Conservation (phyloP, 192 early-diverging fungal species). For the Radiomyces spectabilis region DNA sequence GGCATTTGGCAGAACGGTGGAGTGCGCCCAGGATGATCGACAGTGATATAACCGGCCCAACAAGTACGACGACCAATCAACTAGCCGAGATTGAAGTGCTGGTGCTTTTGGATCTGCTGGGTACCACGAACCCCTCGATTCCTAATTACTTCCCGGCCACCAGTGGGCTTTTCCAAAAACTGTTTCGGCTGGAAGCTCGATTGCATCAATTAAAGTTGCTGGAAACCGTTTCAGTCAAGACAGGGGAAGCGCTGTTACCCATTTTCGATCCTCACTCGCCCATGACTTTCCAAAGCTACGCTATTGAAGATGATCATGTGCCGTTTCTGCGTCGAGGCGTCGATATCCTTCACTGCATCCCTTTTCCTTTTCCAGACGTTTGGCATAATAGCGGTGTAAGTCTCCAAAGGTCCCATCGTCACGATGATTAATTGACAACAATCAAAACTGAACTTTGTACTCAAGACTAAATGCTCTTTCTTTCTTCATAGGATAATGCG, state of each 20-base stretch:
- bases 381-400: constrained; percentile 70
- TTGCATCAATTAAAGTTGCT: constrained; percentile 26
- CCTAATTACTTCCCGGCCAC: constrained; percentile 59
- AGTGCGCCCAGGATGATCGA: constrained; percentile 42
- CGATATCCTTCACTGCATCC: constrained; percentile 81
- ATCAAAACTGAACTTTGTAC: too few relatives aligned
- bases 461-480: too few relatives aligned
- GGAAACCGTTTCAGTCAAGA: neutral
- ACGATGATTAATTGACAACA: too few relatives aligned
- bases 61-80: neutral
- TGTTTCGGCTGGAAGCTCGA: constrained; percentile 59
- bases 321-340: constrained; percentile 80
- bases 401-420: too few relatives aligned
- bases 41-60: neutral
- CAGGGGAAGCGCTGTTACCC: neutral
- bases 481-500: constrained; percentile 58
- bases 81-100: constrained; percentile 62
- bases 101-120: constrained; percentile 85
- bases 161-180: constrained; percentile 53
- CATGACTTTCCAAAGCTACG: neutral
- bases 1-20: constrained; percentile 80
- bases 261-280: constrained; percentile 6
- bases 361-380: constrained; percentile 71
- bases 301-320: constrained; percentile 81
- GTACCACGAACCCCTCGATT: constrained; percentile 48